Evolutionary conservation across 768 basidiomycete species (phyloP).

Genomic region (Pulveroboletus sp.): DNA sequence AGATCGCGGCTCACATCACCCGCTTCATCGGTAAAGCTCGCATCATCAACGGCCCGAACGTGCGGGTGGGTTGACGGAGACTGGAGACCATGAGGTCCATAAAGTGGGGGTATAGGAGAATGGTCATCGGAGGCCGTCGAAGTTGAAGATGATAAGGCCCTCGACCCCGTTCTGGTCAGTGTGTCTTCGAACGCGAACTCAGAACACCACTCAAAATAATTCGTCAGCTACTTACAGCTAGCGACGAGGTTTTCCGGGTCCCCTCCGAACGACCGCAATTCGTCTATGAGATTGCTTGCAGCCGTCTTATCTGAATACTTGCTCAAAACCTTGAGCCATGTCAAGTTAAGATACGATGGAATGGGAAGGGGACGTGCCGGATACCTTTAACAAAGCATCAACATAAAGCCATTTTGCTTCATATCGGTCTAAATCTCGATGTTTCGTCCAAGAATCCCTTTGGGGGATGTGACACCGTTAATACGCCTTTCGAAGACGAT

Average conservation of each 20-base stretch:
- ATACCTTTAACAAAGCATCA: conserved; percentile 78
- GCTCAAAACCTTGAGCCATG: conserved; percentile 54
- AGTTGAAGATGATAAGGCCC: conserved; percentile 59
- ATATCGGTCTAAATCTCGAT: conserved; percentile 69
- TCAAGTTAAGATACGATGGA: conserved; percentile 1
- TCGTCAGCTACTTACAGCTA: conserved; percentile 47
- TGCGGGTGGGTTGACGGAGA: conserved; percentile 10
- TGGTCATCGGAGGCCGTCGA: conserved; percentile 52
- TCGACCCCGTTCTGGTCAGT: conserved; percentile 41
- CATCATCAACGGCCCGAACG: conserved; percentile 30
- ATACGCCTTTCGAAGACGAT: conserved; percentile 18
- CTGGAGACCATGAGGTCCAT: conserved; percentile 12
- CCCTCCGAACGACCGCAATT: conserved; percentile 72
- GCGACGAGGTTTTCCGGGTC: conserved; percentile 60
- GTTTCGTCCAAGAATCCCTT: conserved; percentile 96
- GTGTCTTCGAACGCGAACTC: conserved; percentile 26
- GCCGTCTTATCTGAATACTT: conserved; percentile 82
- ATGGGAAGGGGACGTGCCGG: conserved; percentile 2
- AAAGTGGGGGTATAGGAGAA: conserved; percentile 19
- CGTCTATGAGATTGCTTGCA: conserved; percentile 69
- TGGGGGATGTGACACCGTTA: conserved; percentile 2
- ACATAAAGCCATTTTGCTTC: conserved; percentile 92
- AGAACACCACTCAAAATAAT: background rate
- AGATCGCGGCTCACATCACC: conserved; percentile 48
- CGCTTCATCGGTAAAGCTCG: conserved; percentile 42